A percentile compares a stretch with the other conserved stretches of the same genome.
Evolutionary conservation across 257 asterid genomes (phyloP).

Genomic region (Solanum pinnatisectum): DNA sequence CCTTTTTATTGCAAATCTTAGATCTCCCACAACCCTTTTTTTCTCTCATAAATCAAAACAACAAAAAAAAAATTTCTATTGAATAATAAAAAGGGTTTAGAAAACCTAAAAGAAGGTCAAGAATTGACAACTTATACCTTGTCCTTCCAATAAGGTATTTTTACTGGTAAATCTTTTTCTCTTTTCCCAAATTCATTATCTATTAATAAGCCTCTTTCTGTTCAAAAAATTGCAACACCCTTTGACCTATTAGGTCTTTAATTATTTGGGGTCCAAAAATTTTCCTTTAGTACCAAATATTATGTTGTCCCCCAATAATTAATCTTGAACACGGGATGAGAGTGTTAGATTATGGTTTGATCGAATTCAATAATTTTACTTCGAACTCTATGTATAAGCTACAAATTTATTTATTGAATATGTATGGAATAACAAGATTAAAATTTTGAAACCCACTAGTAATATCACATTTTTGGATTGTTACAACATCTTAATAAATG

Average conservation of each 20-base stretch:
- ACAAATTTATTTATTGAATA: neutral
- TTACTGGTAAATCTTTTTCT: neutral
- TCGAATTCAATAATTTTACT: neutral
- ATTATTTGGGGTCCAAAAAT: constrained; percentile 38
- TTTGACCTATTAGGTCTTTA: neutral
- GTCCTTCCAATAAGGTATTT: constrained; percentile 12
- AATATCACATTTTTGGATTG: neutral
- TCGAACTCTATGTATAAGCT: fast-evolving
- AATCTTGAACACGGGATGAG: no score
- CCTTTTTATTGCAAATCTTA: neutral
- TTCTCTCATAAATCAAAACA: neutral
- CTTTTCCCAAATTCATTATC: neutral
- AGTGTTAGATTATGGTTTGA: neutral
- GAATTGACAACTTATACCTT: neutral
- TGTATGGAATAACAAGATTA: neutral
- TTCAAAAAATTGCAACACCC: neutral
- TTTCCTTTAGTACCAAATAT: neutral
- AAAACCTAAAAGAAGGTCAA: neutral
- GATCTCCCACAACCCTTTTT: neutral
- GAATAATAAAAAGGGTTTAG: neutral
- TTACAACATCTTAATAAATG: neutral
- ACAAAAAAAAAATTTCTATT: neutral
- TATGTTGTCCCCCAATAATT: neutral
- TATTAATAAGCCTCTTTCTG: neutral
- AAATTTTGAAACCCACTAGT: neutral